Base-by-base conservation (phyloP, 768 basidiomycete genomes). In the Porpolomopsis calyptriformis region DNA sequence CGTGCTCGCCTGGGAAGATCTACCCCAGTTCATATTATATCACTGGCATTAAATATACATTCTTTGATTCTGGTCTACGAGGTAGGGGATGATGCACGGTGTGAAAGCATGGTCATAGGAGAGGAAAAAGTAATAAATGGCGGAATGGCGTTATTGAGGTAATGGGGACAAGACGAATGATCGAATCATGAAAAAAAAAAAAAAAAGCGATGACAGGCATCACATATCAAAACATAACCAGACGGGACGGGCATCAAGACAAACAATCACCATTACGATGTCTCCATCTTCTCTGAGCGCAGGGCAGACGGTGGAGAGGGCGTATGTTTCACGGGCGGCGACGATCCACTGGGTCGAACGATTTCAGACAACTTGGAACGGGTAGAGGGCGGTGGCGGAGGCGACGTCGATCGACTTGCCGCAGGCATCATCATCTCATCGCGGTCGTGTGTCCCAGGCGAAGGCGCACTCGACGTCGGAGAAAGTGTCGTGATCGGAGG, bases 401-500 rank as follows among this genome's bases (percentile, higher is more conserved):
- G 70, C 4, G 78, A 72, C 4, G 59, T 55, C 10, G 79, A 75
- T 23, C 70, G 68, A 20, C 67, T 67, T n/a, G 64, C 62, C 54
- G 76, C 74, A 5, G 73, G 69, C 53, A 71, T 72, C 75, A 76
- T 74, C 55, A 74, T 70, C 36, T 78, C 77, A 48, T 75, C 70
- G 4, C 70, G 60, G 39, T 69, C 71, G 43, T 60, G 59, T 40
- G 58, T 54, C 18, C 60, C 58, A 7, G 78, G 77, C 10, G 78
- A 77, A 12, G 75, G 71, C 12, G 72, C 71, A 3, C 73, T 72
- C 10, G 78, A 78, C 4, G 74, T 59, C 2, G 82, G 79, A 5
- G 82, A 77, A 19, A 85, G 62, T 5, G 81, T 82, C 19, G 79
- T 72, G 50, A 85, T 85, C 0, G 82, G 81, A 40, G 84, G 84